phyloP scores from a whole-genome alignment of 1,284 basidiomycete species.

The Pseudozyma flocculosa region DNA sequence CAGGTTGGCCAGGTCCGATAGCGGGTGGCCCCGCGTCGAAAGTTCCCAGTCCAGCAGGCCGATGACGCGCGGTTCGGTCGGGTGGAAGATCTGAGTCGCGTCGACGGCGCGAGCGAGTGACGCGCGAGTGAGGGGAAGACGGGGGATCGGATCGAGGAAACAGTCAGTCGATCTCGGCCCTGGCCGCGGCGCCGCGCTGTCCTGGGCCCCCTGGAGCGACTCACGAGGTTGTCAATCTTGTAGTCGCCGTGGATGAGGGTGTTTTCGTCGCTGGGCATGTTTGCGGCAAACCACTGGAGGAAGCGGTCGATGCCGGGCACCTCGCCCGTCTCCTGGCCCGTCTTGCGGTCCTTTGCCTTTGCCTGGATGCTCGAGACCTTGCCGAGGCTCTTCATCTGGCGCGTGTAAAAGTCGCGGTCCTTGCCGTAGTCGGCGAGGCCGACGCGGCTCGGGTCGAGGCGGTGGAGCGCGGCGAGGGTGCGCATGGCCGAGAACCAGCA shows the following conservation, averaged over 20 bases:
- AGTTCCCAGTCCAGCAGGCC: conserved; percentile 96
- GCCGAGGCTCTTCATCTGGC: conserved; percentile 82
- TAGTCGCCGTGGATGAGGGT: conserved; percentile 89
- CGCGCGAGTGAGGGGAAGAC: no score
- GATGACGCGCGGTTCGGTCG: conserved; percentile 84
- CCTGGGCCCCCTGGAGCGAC: no score
- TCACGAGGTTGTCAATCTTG: conserved; percentile 85
- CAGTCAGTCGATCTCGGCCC: no score
- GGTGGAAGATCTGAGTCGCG: conserved; percentile 72
- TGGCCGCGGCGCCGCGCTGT: no score
- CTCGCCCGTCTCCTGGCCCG: conserved; percentile 61
- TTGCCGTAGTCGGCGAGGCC: conserved; percentile 79
- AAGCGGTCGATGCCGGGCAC: conserved; percentile 75
- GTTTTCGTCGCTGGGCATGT: conserved; percentile 70
- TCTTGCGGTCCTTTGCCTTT: conserved; percentile 67
- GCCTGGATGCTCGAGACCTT: conserved; percentile 75
- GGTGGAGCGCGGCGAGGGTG: conserved; percentile 73
- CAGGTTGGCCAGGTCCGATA: conserved; percentile 89
- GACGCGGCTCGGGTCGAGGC: conserved; percentile 69
- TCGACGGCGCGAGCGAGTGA: no score
- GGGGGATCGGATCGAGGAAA: no score
- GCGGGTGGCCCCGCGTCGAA: conserved; percentile 67
- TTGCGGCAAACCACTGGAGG: conserved; percentile 71
- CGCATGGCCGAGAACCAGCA: conserved; percentile 61
- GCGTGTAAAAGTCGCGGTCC: conserved; percentile 77